Evolutionary conservation across 2,329 filamentous ascomycete species (phyloP), one percentile per base, ranked within the genome.

Genomic region (Pestalotiopsis sp.): DNA sequence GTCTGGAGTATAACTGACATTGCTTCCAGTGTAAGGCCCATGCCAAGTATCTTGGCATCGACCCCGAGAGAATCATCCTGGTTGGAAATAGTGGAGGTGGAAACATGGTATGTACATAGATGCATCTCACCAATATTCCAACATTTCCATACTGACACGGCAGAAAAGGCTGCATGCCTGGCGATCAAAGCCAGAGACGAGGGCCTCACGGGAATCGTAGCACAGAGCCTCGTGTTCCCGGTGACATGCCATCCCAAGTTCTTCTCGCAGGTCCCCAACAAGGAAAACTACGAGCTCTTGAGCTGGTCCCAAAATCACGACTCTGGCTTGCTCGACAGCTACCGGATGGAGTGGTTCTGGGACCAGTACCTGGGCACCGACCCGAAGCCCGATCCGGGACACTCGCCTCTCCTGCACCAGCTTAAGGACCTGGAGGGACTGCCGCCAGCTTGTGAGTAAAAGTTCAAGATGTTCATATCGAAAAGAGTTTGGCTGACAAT

Each of bases 1-100:
- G 7, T 4, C 23, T n/a, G 38, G 3, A 17, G 17, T 78, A 40
- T 9, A 6, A 36, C 27, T 63, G 23, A 38, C 27, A n/a, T 20
- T 7, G 75, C 5, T 79, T 78, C 2, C 75, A 83, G 70, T 86
- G 83, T 72, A 80, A 85, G 69, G 80, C 82, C 12, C 79, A 86
- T 73, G 81, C 84, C 0, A 79, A 64, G 69, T 74, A n/a, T 78
- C 83, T 66, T 70, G 78, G 76, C n/a, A 72, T 76, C 36, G 70
- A 81, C 69, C 72, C 78, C 0, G 76, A 79, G 58, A 78, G 75
- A 17, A 77, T 87, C 5, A 80, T 86, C 41, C 70, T 86, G 17
- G 82, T 83, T 0, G 85, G 85, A 13, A 83, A 85, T 56, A 86
- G 84, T 58, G 84, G 84, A 0, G 85, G 85, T 36, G 84, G 81